phyloP scores from a whole-genome alignment of 2,329 filamentous ascomycete species.

The Lasiodiplodia sp. region DNA sequence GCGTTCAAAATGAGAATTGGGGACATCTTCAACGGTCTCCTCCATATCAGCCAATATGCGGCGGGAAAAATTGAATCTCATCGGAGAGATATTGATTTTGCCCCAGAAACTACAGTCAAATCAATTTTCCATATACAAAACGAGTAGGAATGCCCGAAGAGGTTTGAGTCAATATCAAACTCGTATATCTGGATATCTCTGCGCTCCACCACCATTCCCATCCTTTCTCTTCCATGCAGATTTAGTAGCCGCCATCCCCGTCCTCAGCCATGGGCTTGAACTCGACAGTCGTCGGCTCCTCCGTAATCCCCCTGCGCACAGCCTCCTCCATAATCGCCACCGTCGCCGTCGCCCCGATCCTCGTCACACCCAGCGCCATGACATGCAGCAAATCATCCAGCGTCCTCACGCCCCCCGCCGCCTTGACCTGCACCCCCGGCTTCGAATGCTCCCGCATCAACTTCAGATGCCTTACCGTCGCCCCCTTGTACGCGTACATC shows the following conservation, averaged over 20 bases:
- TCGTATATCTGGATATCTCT: too few species aligned
- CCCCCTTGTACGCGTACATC: slow-evolving; percentile 61
- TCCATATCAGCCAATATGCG: too few species aligned
- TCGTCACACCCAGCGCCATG: slow-evolving; percentile 61
- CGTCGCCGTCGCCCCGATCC: slow-evolving; percentile 65
- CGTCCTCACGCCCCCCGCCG: slow-evolving; percentile 64
- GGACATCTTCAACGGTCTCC: too few species aligned
- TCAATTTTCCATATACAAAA: too few species aligned
- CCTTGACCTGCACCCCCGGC: slow-evolving; percentile 62
- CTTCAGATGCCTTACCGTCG: slow-evolving; percentile 59
- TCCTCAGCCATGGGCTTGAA: slow-evolving; percentile 37
- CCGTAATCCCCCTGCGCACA: slow-evolving; percentile 55
- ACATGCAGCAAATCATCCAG: slow-evolving; percentile 64
- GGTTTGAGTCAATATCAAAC: too few species aligned
- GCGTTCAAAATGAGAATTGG: too few species aligned
- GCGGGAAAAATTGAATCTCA: too few species aligned
- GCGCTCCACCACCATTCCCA: neutral
- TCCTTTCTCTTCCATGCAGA: neutral
- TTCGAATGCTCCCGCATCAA: slow-evolving; percentile 60
- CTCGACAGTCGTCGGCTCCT: slow-evolving; percentile 40
- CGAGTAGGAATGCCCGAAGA: too few species aligned
- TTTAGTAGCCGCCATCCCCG: neutral
- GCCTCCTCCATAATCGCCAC: slow-evolving; percentile 64
- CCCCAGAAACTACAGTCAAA: too few species aligned
- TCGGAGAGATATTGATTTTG: too few species aligned